phyloP scores from a whole-genome alignment of 768 basidiomycete species.

The Amanita rubescens region DNA sequence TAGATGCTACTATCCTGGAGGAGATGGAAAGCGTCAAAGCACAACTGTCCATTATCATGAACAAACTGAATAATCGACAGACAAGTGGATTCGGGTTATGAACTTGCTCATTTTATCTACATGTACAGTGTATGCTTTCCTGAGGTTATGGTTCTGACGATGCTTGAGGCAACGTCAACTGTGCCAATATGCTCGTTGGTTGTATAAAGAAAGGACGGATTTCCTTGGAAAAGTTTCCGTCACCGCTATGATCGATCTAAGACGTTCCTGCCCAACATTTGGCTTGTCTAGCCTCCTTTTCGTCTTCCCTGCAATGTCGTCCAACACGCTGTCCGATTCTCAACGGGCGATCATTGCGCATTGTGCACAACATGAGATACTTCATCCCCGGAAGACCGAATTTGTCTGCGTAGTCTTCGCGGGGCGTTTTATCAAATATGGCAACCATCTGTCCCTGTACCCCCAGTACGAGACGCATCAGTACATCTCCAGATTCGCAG shows the following conservation, averaged over 20 bases:
- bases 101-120: not conserved
- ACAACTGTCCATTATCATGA: slow-evolving; percentile 30
- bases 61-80: slow-evolving; percentile 26
- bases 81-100: not conserved
- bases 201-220: slow-evolving; percentile 84
- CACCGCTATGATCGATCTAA: slow-evolving; percentile 80
- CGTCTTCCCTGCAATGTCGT: no score
- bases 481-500: slow-evolving; percentile 15
- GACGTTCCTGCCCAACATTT: slow-evolving; percentile 87
- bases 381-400: not conserved
- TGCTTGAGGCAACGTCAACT: not conserved
- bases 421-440: no score
- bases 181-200: slow-evolving; percentile 53
- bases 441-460: slow-evolving; percentile 4
- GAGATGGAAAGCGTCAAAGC: slow-evolving; percentile 55
- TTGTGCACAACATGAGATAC: no score
- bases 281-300: slow-evolving; percentile 89
- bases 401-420: not conserved
- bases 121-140: no score
- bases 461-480: slow-evolving; percentile 14
- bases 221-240: slow-evolving; percentile 63
- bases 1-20: slow-evolving; percentile 56
- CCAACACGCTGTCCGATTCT: no score
- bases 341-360: no score
- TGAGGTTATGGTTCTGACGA: not conserved